Conservation (phyloP, 345 rosid species). For the Salix dunnii region DNA sequence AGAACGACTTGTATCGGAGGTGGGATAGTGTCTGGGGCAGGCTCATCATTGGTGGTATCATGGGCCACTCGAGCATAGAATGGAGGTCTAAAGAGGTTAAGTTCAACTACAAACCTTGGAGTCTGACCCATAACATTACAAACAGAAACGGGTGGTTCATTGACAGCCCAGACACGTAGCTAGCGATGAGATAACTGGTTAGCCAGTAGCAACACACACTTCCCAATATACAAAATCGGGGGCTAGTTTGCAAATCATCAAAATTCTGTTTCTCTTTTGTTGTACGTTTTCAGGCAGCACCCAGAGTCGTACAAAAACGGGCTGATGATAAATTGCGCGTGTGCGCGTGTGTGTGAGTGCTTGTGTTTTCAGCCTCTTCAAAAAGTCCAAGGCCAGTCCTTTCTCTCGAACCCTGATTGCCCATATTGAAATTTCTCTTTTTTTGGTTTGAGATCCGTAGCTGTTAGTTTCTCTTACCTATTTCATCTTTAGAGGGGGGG, state of each 20-base stretch:
- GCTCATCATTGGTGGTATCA: no score
- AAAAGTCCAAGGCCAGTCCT: conserved; percentile 48
- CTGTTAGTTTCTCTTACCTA: background rate
- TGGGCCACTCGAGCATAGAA: no score
- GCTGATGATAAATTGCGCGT: conserved; percentile 1
- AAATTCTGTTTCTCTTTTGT: background rate
- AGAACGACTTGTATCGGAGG: no score
- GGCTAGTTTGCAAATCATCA: conserved; percentile 9
- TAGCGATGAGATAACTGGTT: no score
- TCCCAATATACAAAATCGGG: background rate
- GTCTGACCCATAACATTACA: background rate
- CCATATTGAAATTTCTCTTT: background rate
- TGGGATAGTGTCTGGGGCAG: no score
- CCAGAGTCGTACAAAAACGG: background rate
- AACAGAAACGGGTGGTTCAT: background rate
- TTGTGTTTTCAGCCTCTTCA: conserved; percentile 7
- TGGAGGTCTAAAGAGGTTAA: background rate
- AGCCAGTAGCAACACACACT: background rate
- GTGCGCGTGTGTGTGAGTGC: background rate
- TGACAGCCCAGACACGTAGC: background rate
- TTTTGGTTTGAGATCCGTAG: conserved; percentile 14
- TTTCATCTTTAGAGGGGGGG: background rate
- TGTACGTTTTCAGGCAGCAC: background rate
- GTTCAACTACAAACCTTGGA: background rate
- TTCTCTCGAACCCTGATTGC: background rate